A percentile compares a stretch with the other conserved stretches of the same genome.
These are phyloP conservation scores for Allomyces arbusculus DNA, from an alignment of 192 early-diverging fungal genomes.

Conservation along the genomic window DNA sequence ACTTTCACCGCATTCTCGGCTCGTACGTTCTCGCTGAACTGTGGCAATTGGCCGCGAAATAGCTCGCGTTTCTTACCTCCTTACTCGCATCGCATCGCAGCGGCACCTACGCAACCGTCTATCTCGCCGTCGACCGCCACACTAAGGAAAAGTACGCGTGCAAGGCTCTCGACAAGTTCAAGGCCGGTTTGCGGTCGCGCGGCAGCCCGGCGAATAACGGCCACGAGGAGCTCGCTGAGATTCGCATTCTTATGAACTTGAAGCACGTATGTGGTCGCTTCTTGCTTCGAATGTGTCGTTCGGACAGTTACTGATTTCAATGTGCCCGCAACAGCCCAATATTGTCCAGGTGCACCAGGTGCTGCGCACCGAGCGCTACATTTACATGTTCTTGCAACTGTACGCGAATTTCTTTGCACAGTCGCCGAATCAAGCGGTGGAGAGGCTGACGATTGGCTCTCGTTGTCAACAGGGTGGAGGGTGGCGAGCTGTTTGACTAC, in stretches of 20 bases:
- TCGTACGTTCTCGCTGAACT: too few species aligned
- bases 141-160: neutral
- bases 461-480: constrained; percentile 27
- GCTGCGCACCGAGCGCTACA: constrained; percentile 26
- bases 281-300: too few species aligned
- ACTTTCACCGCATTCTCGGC: too few species aligned
- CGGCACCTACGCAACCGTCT: neutral
- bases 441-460: too few species aligned
- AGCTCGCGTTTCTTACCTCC: too few species aligned
- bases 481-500: constrained; percentile 78
- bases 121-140: neutral
- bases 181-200: neutral
- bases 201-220: neutral
- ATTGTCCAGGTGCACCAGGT: constrained; percentile 49
- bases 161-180: neutral
- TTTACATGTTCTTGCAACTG: constrained; percentile 57
- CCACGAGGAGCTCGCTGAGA: neutral
- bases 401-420: constrained; percentile 4
- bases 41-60: too few species aligned
- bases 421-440: too few species aligned
- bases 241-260: neutral
- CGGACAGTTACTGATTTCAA: too few species aligned
- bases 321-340: constrained; percentile 16
- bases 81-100: neutral
- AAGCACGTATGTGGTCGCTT: neutral